Conservation (phyloP, 2,329 filamentous ascomycete species). For the Botrytis galanthina region DNA sequence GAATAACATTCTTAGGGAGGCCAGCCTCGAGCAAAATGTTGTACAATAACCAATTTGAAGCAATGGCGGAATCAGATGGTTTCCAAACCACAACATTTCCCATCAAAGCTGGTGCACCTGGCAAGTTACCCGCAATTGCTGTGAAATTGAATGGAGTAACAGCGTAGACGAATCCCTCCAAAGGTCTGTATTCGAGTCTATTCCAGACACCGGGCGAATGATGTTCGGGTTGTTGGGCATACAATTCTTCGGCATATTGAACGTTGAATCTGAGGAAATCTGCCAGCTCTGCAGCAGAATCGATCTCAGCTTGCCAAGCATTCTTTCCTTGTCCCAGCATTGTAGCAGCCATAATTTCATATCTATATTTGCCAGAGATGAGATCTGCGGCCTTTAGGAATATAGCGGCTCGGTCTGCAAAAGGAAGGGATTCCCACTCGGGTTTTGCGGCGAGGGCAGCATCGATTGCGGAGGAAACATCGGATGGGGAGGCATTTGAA, state of each 20-base stretch:
- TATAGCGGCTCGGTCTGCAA: constrained; percentile 85
- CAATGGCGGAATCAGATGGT: constrained; percentile 81
- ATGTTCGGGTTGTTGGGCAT: constrained; percentile 80
- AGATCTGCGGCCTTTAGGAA: constrained; percentile 96
- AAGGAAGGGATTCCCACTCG: constrained; percentile 81
- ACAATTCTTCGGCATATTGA: constrained; percentile 87
- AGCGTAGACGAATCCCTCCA: constrained; percentile 94
- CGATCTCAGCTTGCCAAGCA: constrained; percentile 97
- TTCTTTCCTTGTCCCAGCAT: constrained; percentile 98
- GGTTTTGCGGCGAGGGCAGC: constrained; percentile 55
- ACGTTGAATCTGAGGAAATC: constrained; percentile 96
- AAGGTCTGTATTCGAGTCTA: constrained; percentile 80
- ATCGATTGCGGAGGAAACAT: constrained; percentile 57
- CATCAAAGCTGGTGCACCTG: constrained; percentile 78
- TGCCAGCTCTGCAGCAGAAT: constrained; percentile 84
- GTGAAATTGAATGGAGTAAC: constrained; percentile 97
- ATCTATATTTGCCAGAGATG: constrained; percentile 86
- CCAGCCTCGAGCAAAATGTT: constrained; percentile 88
- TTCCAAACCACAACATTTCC: constrained; percentile 97
- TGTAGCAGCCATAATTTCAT: constrained; percentile 92
- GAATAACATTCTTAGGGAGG: constrained; percentile 82
- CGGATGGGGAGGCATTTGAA: constrained; percentile 72
- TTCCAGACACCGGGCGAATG: constrained; percentile 88
- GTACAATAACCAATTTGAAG: constrained; percentile 86
- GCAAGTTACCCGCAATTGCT: constrained; percentile 84